Evolutionary conservation across 169 alveolate species (phyloP).

Genomic region (Plasmodium ovale): DNA sequence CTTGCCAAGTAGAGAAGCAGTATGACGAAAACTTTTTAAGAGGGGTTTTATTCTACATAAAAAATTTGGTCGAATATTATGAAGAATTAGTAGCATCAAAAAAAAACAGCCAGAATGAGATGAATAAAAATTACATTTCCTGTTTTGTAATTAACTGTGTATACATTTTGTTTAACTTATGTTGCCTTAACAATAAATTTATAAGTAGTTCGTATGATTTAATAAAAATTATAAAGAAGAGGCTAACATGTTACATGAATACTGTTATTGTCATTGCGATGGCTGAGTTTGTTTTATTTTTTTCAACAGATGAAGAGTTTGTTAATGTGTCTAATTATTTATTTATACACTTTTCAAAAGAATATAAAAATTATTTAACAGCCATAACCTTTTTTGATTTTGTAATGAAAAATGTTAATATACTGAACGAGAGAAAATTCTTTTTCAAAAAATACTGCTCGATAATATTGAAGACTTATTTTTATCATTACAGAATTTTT

Average conservation of each 20-base stretch:
- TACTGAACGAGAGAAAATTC: slow-evolving; percentile 20
- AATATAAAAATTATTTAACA: slow-evolving; percentile 33
- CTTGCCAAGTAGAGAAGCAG: slow-evolving; percentile 5
- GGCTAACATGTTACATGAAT: slow-evolving; percentile 14
- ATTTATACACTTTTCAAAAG: slow-evolving; percentile 1
- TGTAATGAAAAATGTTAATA: slow-evolving; percentile 21
- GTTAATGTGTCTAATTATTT: slow-evolving; percentile 46
- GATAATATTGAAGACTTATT: slow-evolving; percentile 23
- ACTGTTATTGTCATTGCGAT: slow-evolving; percentile 17
- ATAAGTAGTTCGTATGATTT: slow-evolving; percentile 18
- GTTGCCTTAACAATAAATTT: slow-evolving; percentile 12
- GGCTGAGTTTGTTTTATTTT: slow-evolving; percentile 47
- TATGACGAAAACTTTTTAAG: slow-evolving; percentile 32
- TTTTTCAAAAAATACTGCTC: slow-evolving; percentile 35
- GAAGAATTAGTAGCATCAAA: background rate
- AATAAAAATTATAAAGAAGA: slow-evolving; percentile 26
- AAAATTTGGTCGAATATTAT: slow-evolving; percentile 19
- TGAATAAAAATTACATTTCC: slow-evolving; percentile 21
- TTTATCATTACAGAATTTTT: slow-evolving; percentile 39
- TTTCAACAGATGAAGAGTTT: slow-evolving; percentile 26
- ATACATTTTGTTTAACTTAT: slow-evolving; percentile 16
- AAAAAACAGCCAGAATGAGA: background rate
- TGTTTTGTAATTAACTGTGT: slow-evolving; percentile 35
- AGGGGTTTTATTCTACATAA: slow-evolving; percentile 34
- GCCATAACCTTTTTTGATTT: slow-evolving; percentile 57